Base-by-base conservation (phyloP, 139 green algal genomes). In the Zygnema cylindricum region DNA sequence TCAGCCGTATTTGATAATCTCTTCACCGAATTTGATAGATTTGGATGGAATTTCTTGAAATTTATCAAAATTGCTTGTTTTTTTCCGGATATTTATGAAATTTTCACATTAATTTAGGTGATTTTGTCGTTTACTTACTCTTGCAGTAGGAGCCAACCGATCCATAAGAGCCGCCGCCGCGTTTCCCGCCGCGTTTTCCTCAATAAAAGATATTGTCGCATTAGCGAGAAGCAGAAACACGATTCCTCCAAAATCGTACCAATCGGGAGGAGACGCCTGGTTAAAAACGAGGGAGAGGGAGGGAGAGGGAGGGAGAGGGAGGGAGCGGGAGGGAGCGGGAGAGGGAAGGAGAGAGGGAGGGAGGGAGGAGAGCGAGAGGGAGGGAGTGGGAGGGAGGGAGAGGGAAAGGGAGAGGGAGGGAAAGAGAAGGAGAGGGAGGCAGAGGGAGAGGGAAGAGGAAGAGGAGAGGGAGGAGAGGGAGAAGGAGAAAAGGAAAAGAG, bases 201-300 rank as follows among this genome's bases (percentile, higher is more conserved):
- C 35, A 41, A 55, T 69, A 89, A 82, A 89, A 36, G 38, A 43
- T 57, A 98, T 97, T 69, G 88, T 94, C 76, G 94, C 93, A 77
- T 98, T 98, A 25, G 84, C 40, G 0, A 95, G 35, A 33, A 94
- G 82, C 55, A 95, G 82, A 21, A 87, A 75, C 30, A 93, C 25
- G 2, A 96, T 86, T 40, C 81, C 42, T 16, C 81, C 16, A 76
- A 91, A 91, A 38, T 90, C 81, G 25, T 71, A 82, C 69, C 71
- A 91, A 86, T 91, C 86, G 1, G 77, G 84, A 69, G 86, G 86
- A 16, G 54, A 21, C 33, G 81, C 81, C n/a, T 77, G 22, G 11
- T 16, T 79, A 7, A 79, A 16, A 3, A 79, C 71, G 43, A 16
- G 11, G 36, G 16, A 42, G 11, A 38, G 71, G 71, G 71, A 11